Conservation (phyloP, 2,329 filamentous ascomycete species). For the Hypoxylon sp. region DNA sequence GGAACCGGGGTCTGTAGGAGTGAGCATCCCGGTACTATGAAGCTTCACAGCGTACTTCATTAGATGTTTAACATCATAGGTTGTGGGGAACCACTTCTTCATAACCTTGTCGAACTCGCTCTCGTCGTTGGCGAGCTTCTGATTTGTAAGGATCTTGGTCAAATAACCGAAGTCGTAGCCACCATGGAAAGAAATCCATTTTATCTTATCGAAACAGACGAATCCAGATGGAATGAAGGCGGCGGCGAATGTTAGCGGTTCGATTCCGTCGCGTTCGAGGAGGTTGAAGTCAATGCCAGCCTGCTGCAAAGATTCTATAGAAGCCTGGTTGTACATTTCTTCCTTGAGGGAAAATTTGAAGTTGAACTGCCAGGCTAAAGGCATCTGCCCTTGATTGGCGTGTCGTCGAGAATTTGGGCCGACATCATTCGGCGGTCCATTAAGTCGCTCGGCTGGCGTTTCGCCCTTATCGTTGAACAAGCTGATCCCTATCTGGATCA, state of each 20-base stretch:
- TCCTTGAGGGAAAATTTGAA: conserved; percentile 95
- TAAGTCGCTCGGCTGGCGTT: conserved; percentile 78
- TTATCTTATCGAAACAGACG: conserved; percentile 86
- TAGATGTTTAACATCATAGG: conserved; percentile 97
- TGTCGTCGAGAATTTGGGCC: conserved; percentile 57
- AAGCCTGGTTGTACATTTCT: conserved; percentile 98
- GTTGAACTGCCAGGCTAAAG: conserved; percentile 99
- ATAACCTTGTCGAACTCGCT: conserved; percentile 89
- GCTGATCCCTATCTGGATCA: conserved; percentile 96
- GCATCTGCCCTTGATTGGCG: conserved; percentile 68
- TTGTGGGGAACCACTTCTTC: conserved; percentile 90
- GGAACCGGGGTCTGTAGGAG: conserved; percentile 73
- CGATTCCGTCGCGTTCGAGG: conserved; percentile 89
- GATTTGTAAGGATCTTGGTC: conserved; percentile 90
- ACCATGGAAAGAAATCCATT: conserved; percentile 98
- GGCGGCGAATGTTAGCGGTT: conserved; percentile 88
- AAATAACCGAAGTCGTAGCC: conserved; percentile 99
- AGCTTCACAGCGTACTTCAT: conserved; percentile 88
- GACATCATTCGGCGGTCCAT: conserved; percentile 58
- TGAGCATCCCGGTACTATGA: conserved; percentile 73
- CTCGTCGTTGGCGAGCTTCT: conserved; percentile 88
- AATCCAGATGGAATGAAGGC: conserved; percentile 92
- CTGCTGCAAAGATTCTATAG: conserved; percentile 89
- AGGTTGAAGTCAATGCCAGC: conserved; percentile 92
- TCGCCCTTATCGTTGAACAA: conserved; percentile 93